Conservation (phyloP, 2,329 filamentous ascomycete species). For the Cladosporium sphaerospermum region DNA sequence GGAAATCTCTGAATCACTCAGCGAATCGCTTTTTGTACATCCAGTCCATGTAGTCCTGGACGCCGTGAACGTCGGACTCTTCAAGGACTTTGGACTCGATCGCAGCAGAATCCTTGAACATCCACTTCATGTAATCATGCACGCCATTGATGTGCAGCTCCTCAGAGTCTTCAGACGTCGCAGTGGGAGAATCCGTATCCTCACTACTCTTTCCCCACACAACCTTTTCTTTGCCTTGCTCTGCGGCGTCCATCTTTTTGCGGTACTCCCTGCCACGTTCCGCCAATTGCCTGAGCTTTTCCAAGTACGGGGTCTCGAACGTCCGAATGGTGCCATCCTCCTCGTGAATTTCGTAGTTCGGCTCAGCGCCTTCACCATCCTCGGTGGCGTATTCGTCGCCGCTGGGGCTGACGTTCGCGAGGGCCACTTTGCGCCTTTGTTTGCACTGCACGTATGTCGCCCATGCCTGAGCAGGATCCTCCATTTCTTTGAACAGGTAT, state of each 20-base stretch:
- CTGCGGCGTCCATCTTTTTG: slow-evolving; percentile 46
- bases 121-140: slow-evolving; percentile 27
- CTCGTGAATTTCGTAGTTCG: slow-evolving; percentile 28
- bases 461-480: slow-evolving; percentile 36
- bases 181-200: neutral
- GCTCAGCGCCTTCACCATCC: neutral
- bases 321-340: slow-evolving; percentile 36
- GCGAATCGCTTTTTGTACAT: slow-evolving; percentile 10
- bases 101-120: slow-evolving; percentile 16
- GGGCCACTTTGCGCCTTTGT: slow-evolving; percentile 46
- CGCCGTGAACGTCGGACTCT: slow-evolving; percentile 11
- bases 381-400: slow-evolving; percentile 1
- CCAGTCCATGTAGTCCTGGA: slow-evolving; percentile 19
- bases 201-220: slow-evolving; percentile 17
- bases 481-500: slow-evolving; percentile 65
- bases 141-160: slow-evolving; percentile 18
- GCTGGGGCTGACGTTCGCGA: slow-evolving; percentile 22
- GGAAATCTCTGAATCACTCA: neutral
- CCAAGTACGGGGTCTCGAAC: slow-evolving; percentile 41
- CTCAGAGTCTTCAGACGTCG: neutral
- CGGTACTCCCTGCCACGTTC: slow-evolving; percentile 55
- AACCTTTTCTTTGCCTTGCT: slow-evolving; percentile 37
- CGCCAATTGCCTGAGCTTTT: slow-evolving; percentile 43
- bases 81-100: neutral
- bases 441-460: slow-evolving; percentile 53